A percentile compares a stretch with the other conserved stretches of the same genome.
Conservation (phyloP, 805 yeast species). For the Cyberlindnera veronae region DNA sequence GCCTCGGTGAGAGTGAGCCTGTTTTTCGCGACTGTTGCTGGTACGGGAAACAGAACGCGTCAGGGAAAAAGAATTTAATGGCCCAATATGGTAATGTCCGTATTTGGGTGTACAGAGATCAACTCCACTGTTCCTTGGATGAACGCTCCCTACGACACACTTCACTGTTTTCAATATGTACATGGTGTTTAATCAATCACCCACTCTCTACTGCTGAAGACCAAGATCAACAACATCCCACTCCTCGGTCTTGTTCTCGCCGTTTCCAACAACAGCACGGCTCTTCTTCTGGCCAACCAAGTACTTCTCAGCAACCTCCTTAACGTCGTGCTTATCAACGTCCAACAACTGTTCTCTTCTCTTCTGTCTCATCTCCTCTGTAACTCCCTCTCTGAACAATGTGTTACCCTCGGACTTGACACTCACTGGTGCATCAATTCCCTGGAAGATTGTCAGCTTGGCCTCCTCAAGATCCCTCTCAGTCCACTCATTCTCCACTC, state of each 20-base stretch:
- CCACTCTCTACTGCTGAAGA: constrained; percentile 7
- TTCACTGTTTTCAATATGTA: neutral
- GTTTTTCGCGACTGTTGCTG: no score
- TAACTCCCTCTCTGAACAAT: constrained; percentile 62
- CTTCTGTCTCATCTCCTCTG: constrained; percentile 73
- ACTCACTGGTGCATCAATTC: constrained; percentile 84
- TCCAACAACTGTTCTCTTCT: constrained; percentile 74
- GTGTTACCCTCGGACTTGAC: constrained; percentile 74
- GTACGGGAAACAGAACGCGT: neutral
- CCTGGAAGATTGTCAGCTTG: constrained; percentile 85
- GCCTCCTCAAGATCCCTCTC: constrained; percentile 78
- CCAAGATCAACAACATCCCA: constrained; percentile 25
- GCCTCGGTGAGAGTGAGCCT: no score
- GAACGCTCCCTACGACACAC: neutral
- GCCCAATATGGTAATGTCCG: neutral
- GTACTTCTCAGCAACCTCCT: constrained; percentile 65
- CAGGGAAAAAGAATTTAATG: neutral
- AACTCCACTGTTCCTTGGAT: neutral
- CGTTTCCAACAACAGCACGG: constrained; percentile 45
- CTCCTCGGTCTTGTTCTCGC: constrained; percentile 9
- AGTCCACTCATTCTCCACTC: constrained; percentile 49
- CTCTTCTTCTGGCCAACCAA: constrained; percentile 33
- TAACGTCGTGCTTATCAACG: constrained; percentile 59
- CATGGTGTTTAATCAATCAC: neutral
- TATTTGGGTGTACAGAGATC: no score